Evolutionary conservation across 768 basidiomycete species (phyloP), one percentile per base, ranked within the genome.

Genomic region (Trametes elegans): DNA sequence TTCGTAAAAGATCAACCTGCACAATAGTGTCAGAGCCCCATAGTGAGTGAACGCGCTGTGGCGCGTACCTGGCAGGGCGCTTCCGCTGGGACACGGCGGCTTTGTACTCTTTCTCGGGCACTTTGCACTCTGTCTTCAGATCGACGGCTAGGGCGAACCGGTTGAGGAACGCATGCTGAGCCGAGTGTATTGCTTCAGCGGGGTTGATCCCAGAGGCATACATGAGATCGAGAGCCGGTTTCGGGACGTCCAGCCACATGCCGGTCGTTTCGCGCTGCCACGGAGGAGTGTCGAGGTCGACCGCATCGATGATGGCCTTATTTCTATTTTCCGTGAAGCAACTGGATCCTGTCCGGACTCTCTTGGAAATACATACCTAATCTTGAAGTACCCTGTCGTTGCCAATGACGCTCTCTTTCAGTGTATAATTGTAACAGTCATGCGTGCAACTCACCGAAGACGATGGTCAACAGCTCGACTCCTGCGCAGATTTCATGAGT

Each of bases 101-200:
- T 52, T 76, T 81, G 68, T 84, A 83, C 70, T 90, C 89, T 65
- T 90, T 91, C 66, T 88, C 84, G 3, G 81, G 71, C 0, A 81
- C 81, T 67, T 90, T 91, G 73, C 93, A 95, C 65, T 95, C 93
- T 2, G 92, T 93, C 55, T 74, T 78, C 29, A 94, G 67, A 53
- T 92, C 90, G 27, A 76, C 74, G 0, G 81, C 78, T 59, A 93
- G 72, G 5, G 81, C 74, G 61, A 91, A 92, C 36, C 82, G 79
- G 63, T 91, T 93, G 58, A 95, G 70, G 62, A 93, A 78, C 0
- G 90, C 90, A 65, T 96, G 93, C 60, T 86, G 77, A 3, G 93
- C 92, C 5, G 90, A 80, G 64, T 96, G 93, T 43, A 95, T 91
- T 0, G 86, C 88, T 44, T 82, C 92, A 0, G 92, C 90, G 0